These are phyloP conservation scores for Zelopaecilomyces penicillatus DNA, from an alignment of 2,329 filamentous ascomycete species.

Conservation along the genomic window DNA sequence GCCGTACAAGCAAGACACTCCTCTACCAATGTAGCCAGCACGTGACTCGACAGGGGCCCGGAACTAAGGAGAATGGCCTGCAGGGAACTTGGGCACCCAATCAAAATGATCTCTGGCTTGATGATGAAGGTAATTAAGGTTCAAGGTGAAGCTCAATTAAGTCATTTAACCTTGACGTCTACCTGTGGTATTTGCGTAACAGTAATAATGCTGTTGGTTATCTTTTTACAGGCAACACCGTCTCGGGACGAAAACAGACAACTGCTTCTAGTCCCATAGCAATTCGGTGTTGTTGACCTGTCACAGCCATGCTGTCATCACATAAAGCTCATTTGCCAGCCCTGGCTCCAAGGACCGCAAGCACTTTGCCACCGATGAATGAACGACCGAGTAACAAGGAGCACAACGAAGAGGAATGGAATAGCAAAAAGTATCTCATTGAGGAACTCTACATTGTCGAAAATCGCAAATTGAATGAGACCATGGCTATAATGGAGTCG, in stretches of 20 bases:
- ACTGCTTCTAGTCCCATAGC: conserved; percentile 4
- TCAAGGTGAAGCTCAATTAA: no score
- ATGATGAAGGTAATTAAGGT: no score
- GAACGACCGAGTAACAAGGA: conserved; percentile 24
- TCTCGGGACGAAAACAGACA: conserved; percentile 1
- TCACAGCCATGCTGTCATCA: conserved; percentile 7
- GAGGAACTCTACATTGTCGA: conserved; percentile 26
- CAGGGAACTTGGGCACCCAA: conserved; percentile 8
- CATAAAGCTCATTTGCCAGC: conserved; percentile 18
- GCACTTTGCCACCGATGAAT: conserved; percentile 14
- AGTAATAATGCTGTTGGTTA: no score
- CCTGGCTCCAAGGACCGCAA: conserved; percentile 26
- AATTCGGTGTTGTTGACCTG: neutral
- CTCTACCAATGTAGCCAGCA: no score
- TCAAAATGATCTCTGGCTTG: neutral
- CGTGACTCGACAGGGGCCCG: no score
- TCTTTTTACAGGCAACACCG: conserved; percentile 1
- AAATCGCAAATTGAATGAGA: conserved; percentile 27
- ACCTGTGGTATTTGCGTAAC: no score
- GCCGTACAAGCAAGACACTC: no score
- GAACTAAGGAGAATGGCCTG: neutral
- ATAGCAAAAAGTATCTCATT: conserved; percentile 23
- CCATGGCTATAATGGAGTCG: conserved; percentile 26
- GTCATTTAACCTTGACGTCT: no score
- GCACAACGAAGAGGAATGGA: conserved; percentile 28